phyloP scores from a whole-genome alignment of 2,329 filamentous ascomycete genomes.

The Venturiaceae sp. region DNA sequence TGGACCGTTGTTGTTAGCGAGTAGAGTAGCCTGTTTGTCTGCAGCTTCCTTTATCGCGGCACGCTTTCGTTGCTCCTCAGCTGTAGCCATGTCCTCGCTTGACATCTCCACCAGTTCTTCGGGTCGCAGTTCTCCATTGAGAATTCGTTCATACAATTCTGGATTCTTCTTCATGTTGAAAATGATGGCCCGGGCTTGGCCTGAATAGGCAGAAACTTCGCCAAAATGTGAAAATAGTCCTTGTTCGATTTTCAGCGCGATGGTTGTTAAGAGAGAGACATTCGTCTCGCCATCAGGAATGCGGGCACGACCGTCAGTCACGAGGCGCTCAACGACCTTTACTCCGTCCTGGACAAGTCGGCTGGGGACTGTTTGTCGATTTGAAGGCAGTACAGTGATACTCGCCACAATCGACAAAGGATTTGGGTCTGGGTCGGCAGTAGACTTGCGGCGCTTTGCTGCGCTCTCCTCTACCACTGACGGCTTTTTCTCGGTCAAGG shows the following conservation, averaged over 20 bases:
- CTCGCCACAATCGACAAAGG: conserved; percentile 13
- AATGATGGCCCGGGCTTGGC: conserved; percentile 64
- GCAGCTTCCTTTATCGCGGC: conserved; percentile 68
- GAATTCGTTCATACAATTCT: conserved; percentile 63
- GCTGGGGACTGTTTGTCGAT: conserved; percentile 60
- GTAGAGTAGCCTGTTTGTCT: conserved; percentile 77
- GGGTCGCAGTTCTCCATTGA: conserved; percentile 63
- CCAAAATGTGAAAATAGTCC: conserved; percentile 47
- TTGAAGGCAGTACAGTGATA: conserved; percentile 46
- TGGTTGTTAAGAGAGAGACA: conserved; percentile 55
- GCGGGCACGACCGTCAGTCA: conserved; percentile 54
- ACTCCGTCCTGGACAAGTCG: conserved; percentile 61
- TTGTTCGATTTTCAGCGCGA: conserved; percentile 74
- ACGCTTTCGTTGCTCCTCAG: conserved; percentile 72
- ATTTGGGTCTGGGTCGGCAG: conserved; percentile 5
- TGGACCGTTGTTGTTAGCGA: conserved; percentile 60
- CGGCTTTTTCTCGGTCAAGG: neutral
- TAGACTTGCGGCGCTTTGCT: conserved; percentile 26
- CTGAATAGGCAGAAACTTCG: conserved; percentile 46
- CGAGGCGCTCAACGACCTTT: conserved; percentile 54
- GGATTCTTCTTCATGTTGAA: conserved; percentile 87
- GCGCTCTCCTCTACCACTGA: conserved; percentile 11
- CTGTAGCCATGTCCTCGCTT: conserved; percentile 81
- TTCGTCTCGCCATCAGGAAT: conserved; percentile 55
- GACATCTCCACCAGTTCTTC: conserved; percentile 80